Base-by-base conservation (phyloP, 768 basidiomycete species). In the Pleurotus citrinopileatus region DNA sequence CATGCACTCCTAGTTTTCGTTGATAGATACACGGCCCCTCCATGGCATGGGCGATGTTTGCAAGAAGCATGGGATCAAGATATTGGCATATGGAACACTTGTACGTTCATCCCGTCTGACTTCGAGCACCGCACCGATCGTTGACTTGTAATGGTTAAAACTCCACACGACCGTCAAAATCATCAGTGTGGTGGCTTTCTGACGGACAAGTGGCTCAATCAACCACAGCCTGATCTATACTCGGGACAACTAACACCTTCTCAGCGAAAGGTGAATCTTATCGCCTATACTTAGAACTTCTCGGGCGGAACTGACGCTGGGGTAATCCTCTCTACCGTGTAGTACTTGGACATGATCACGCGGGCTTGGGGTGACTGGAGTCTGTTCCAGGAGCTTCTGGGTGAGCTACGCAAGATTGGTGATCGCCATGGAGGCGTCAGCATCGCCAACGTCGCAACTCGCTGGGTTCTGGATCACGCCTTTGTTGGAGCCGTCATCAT, bases 271-370 rank as follows among this genome's bases (percentile, higher is more conserved):
- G 90, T 81, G 61, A 62, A 70, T 8, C 37, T 22, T 38, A 34
- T n/a, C 15, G 36, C 5, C 32, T 17, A 42, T 50, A 19, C 53
- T 25, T 57, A n/a, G n/a, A n/a, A n/a, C n/a, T n/a, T n/a, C n/a
- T n/a, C n/a, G n/a, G n/a, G n/a, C n/a, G n/a, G n/a, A n/a, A n/a
- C n/a, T n/a, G n/a, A n/a, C n/a, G n/a, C n/a, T n/a, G n/a, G n/a
- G n/a, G n/a, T n/a, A n/a, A n/a, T n/a, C n/a, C n/a, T n/a, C n/a
- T n/a, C n/a, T n/a, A n/a, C n/a, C n/a, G n/a, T 43, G n/a, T 56
- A 92, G 91, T 93, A 92, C 65, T 82, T 91, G 43, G 90, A 93
- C 60, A 83, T 90, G 75, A 92, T 93, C 57, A 62, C 87, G 44
- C 82, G 80, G 58, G 87, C 80, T 0, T 93, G 91, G 90, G 91